phyloP scores from a whole-genome alignment of 2,329 filamentous ascomycete species.

The Phialemonium atrogriseum region DNA sequence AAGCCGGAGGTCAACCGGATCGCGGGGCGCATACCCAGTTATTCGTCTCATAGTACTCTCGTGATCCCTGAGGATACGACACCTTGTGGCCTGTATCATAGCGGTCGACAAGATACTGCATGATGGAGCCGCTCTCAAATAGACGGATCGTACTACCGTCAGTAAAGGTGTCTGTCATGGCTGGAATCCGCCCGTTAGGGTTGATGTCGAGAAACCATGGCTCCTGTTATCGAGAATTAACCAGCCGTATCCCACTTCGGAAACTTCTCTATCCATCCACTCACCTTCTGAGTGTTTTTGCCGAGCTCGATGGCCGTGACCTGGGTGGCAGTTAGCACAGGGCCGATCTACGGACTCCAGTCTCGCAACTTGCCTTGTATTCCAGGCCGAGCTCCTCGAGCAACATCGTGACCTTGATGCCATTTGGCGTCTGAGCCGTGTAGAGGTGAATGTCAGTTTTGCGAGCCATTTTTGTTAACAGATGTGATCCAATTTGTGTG shows the following conservation, averaged over 20 bases:
- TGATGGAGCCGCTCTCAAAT: constrained; percentile 77
- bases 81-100: constrained; percentile 81
- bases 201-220: constrained; percentile 88
- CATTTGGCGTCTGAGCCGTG: constrained; percentile 78
- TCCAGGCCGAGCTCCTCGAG: constrained; percentile 76
- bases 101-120: constrained; percentile 74
- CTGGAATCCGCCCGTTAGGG: constrained; percentile 86
- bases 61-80: constrained; percentile 62
- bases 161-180: constrained; percentile 68
- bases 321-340: constrained; percentile 16
- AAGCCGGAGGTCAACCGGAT: too few relatives aligned
- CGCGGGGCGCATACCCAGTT: constrained; percentile 52
- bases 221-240: constrained; percentile 33
- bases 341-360: too few relatives aligned
- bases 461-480: constrained; percentile 29
- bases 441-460: constrained; percentile 69
- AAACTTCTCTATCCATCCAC: too few relatives aligned
- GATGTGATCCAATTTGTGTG: constrained; percentile 6
- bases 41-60: constrained; percentile 71
- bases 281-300: constrained; percentile 67
- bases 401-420: constrained; percentile 81
- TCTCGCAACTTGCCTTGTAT: constrained; percentile 51
- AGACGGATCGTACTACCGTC: constrained; percentile 67
- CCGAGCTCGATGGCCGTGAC: constrained; percentile 58
- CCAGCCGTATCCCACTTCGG: too few relatives aligned